Evolutionary conservation across 768 basidiomycete species (phyloP), one percentile per base, ranked within the genome.

Genomic region (Lactarius trivialis): DNA sequence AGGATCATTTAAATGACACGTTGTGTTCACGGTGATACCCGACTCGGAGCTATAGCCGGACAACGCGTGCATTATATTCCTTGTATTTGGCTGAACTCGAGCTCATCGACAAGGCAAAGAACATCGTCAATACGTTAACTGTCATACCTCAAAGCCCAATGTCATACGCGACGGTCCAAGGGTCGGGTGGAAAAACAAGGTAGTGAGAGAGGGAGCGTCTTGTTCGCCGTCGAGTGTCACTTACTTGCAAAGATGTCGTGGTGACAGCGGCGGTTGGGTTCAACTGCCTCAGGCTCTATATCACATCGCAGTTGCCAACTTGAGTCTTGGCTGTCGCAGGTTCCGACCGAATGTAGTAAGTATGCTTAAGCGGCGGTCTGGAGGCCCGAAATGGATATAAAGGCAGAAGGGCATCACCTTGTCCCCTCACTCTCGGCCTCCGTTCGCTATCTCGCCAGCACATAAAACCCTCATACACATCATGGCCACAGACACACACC

Each of bases 351-450:
- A 45, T 21, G 43, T 2, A 4, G 43, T n/a, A n/a, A n/a, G n/a
- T 21, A 45, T 45, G 43, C 43, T 45, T 21, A 45, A 45, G n/a
- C n/a, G n/a, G n/a, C n/a, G 33, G 41, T 43, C 41, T 43, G 8
- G 19, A n/a, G 8, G 21, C 43, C 43, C 43, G 28, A 64, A 24
- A 21, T 8, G 49, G 63, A 12, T 33, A 64, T 60, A 64, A 64
- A 55, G 63, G 7, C 24, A 19, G 60, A 64, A 21, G 63, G 63
- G 41, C 45, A n/a, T 43, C 30, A 55, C 63, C 57, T 64, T 64
- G 53, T 64, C 53, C 63, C 56, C n/a, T n/a, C n/a, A n/a, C n/a
- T n/a, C 12, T 14, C 52, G 11, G 9, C 11, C 33, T 12, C 1
- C 53, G 6, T 36, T 14, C 17, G n/a, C 53, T 54, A n/a, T 24